Conservation (phyloP, 306 rosid genomes). For the Dalbergia oliveri region DNA sequence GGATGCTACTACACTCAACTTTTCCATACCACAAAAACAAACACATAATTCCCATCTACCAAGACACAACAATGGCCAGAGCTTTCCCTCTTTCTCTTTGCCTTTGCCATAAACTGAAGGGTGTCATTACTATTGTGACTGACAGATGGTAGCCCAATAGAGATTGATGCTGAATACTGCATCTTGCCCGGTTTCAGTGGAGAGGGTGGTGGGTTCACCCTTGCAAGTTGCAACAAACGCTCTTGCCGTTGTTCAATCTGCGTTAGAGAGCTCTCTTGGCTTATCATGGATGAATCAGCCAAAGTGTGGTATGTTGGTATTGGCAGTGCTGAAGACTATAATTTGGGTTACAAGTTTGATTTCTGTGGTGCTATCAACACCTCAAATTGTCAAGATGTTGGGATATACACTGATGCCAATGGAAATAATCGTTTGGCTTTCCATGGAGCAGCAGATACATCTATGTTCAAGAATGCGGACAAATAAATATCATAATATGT, state of each 20-base stretch:
- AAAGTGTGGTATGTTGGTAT: slow-evolving; percentile 21
- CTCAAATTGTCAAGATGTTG: slow-evolving; percentile 22
- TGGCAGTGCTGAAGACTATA: neutral
- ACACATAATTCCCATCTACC: neutral
- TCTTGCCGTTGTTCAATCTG: slow-evolving; percentile 3
- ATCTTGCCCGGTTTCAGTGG: neutral
- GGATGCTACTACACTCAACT: neutral
- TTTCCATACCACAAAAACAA: neutral
- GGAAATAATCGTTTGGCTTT: slow-evolving; percentile 10
- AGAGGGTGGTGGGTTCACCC: neutral
- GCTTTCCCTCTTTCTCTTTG: neutral
- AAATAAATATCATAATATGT: too few species aligned
- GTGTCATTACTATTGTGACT: neutral
- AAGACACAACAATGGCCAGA: neutral
- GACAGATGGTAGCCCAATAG: neutral
- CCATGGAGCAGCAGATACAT: neutral
- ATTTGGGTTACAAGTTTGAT: neutral
- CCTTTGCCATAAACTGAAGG: neutral
- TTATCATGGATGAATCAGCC: neutral
- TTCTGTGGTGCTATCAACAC: slow-evolving; percentile 1
- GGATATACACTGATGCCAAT: slow-evolving; percentile 12
- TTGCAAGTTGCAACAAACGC: neutral
- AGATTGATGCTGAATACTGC: neutral
- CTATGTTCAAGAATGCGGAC: slow-evolving; percentile 6
- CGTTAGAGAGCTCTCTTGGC: neutral